phyloP scores from a whole-genome alignment of 371 early-diverging fungal genomes.

The Aphelidium insulamus region DNA sequence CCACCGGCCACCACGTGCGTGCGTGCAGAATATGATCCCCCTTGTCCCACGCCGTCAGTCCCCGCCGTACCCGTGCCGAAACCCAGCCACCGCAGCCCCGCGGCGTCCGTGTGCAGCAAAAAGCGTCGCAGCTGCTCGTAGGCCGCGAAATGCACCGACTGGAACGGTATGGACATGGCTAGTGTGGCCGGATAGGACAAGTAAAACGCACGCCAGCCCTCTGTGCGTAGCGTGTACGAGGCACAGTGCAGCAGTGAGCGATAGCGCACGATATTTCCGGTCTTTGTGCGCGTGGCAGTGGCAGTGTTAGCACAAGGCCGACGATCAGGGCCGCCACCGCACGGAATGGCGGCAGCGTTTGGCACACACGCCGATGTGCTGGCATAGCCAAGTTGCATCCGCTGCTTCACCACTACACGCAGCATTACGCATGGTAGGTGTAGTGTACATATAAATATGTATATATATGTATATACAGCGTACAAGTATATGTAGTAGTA shows the following conservation, averaged over 20 bases:
- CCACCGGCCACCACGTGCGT: slow-evolving; percentile 72
- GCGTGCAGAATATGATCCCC: slow-evolving; percentile 50
- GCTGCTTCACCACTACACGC: slow-evolving; percentile 59
- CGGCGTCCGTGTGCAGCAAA: slow-evolving; percentile 39
- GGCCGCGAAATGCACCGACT: slow-evolving; percentile 65
- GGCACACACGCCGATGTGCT: too few relatives aligned
- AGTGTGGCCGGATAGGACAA: slow-evolving; percentile 78
- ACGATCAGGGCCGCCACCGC: too few relatives aligned
- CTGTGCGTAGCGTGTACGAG: slow-evolving; percentile 26
- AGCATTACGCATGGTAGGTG: neutral
- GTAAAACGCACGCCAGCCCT: slow-evolving; percentile 69
- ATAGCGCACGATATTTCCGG: too few relatives aligned
- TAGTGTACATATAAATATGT: neutral
- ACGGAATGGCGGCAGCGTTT: too few relatives aligned
- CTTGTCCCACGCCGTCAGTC: too few relatives aligned
- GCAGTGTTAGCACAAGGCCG: too few relatives aligned
- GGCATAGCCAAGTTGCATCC: slow-evolving; percentile 54
- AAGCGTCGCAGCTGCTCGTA: slow-evolving; percentile 58
- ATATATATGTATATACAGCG: neutral
- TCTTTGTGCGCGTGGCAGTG: too few relatives aligned
- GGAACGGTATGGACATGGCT: slow-evolving; percentile 73
- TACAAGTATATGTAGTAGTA: neutral
- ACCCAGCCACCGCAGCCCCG: too few relatives aligned
- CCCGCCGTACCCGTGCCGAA: too few relatives aligned
- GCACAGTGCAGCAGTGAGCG: slow-evolving; percentile 40